Base-by-base conservation (phyloP, 179 eudicot species). In the Camellia oleifera region DNA sequence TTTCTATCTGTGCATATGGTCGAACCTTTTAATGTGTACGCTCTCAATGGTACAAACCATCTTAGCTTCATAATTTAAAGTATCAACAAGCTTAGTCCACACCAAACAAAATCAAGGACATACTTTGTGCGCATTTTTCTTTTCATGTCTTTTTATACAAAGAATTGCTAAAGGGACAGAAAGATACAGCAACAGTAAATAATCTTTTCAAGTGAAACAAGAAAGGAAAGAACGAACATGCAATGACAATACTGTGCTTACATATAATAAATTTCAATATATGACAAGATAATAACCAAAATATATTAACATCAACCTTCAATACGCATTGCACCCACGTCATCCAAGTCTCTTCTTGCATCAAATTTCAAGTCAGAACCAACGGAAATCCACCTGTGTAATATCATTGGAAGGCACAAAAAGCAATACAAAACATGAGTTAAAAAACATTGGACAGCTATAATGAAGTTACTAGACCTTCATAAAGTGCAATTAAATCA, bases 351-450 rank as follows among this genome's bases (percentile, higher is more conserved):
- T 88, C 99, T 88, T 78, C 97, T 87, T 60, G 99, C 92, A 85
- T 97, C 99, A 83, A 91, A 94, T 88, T 97, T 94, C 78, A 97
- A 86, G 88, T 97, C 99, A 69, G 99, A 94, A 83, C 99, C 97
- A 88, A 97, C 90, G 85, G 99, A 96, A 81, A 96, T 87, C 99
- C 99, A 96, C 91, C 99, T 96, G 89, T 74, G 81, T 32, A 32
- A 77, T 56, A 77, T 76, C 80, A 84, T 80, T 80, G 26, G 64
- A 77, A 84, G 50, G 70, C 58, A 48, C 81, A 62, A 78, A 75
- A n/a, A 57, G 62, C 9, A 77, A 77, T 44, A 74, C 17, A 57
- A 18, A 45, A 14, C 57, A 17, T 4, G 13, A 66, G 11, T 17
- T 52, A 17, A 67, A 7, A 76, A 75, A 26, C 58, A 48, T 7